These are phyloP conservation scores for Cercospora zeina DNA, from an alignment of 2,329 filamentous ascomycete species.

Conservation along the genomic window DNA sequence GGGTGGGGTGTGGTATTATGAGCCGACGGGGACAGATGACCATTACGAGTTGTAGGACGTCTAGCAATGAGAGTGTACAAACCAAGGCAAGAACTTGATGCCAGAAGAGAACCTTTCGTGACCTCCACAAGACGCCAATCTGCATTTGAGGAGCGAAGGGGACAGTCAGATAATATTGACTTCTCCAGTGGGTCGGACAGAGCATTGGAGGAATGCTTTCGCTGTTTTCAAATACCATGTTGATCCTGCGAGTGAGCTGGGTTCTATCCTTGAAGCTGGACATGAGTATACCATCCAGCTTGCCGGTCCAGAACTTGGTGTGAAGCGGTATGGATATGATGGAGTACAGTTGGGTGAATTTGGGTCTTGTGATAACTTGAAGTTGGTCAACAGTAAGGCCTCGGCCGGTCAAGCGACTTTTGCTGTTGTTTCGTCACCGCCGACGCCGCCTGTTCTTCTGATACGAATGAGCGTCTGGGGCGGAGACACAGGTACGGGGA, in stretches of 20 bases:
- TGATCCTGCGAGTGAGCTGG: not conserved
- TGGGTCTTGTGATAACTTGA: not conserved
- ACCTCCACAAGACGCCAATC: too few relatives aligned
- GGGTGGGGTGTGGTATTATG: conserved; percentile 58
- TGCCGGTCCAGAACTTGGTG: not conserved
- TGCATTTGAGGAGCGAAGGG: not conserved
- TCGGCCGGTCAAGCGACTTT: not conserved
- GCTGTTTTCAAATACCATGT: not conserved
- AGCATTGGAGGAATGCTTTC: not conserved
- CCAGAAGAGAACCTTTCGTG: too few relatives aligned
- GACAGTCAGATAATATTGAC: not conserved
- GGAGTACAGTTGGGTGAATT: not conserved
- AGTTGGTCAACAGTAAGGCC: not conserved
- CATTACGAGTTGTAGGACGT: conserved; percentile 5
- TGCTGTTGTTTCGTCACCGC: not conserved
- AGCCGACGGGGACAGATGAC: conserved; percentile 43
- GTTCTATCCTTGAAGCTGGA: not conserved
- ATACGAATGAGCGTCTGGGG: not conserved
- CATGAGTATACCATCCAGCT: not conserved
- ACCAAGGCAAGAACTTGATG: not conserved
- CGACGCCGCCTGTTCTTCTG: not conserved
- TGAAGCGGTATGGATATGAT: not conserved
- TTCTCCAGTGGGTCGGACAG: not conserved
- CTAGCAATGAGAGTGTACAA: not conserved
- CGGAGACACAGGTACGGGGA: not conserved